Percentiles rank a stretch among this genome's conserved stretches.
phyloP scores from a whole-genome alignment of 805 yeast species.

The Suhomyces sp. region DNA sequence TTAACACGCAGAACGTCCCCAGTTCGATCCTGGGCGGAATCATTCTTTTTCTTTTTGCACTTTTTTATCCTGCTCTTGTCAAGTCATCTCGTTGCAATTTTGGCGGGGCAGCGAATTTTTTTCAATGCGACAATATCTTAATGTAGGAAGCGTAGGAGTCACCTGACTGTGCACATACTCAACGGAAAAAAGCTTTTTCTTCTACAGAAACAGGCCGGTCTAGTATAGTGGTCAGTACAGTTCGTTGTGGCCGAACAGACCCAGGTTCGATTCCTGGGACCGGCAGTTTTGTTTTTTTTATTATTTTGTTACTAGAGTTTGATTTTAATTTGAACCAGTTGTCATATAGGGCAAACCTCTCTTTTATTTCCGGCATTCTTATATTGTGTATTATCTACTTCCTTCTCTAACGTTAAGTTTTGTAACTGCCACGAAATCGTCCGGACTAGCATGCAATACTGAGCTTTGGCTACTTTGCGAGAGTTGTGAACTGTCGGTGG shows the following conservation, averaged over 20 bases:
- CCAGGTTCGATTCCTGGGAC: constrained; percentile 18
- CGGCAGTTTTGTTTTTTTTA: no score
- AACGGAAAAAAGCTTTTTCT: neutral
- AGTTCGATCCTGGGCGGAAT: constrained; percentile 99
- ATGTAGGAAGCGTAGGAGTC: no score
- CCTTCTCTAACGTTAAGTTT: neutral
- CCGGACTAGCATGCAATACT: neutral
- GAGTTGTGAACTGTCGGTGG: neutral
- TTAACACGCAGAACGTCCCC: constrained; percentile 99
- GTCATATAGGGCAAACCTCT: no score
- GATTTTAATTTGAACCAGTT: neutral
- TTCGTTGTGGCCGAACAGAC: constrained; percentile 17
- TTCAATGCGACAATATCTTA: no score
- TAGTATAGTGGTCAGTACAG: constrained; percentile 18
- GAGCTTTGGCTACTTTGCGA: neutral
- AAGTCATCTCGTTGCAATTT: neutral
- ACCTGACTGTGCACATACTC: no score
- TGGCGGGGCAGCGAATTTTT: neutral
- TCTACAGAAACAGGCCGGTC: constrained; percentile 10
- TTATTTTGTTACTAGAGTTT: neutral
- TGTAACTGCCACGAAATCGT: neutral
- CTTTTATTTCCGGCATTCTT: no score
- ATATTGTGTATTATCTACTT: neutral
- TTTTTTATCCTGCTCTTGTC: neutral
- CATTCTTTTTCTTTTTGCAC: constrained; percentile 33